These are phyloP conservation scores for Lasiosphaeria ovina DNA, from an alignment of 495 filamentous ascomycete genomes.

Conservation along the genomic window DNA sequence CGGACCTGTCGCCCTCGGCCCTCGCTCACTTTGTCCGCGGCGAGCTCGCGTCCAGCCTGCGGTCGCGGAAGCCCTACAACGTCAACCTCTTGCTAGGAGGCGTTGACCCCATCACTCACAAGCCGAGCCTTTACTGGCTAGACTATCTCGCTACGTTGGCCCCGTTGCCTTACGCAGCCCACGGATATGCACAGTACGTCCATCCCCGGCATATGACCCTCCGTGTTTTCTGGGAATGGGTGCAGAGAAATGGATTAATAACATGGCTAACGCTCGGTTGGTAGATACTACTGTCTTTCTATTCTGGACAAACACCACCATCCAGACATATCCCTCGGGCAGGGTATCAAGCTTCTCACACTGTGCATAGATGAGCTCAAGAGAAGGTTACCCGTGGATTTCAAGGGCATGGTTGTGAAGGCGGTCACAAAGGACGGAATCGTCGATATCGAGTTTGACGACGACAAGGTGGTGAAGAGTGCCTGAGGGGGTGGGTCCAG, in stretches of 20 bases:
- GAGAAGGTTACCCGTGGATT: slow-evolving; percentile 92
- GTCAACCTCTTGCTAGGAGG: slow-evolving; percentile 95
- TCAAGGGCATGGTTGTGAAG: slow-evolving; percentile 94
- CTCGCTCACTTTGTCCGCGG: slow-evolving; percentile 88
- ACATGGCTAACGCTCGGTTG: slow-evolving; percentile 14
- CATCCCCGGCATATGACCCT: not conserved
- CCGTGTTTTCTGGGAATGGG: not conserved
- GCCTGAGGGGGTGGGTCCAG: slow-evolving; percentile 43
- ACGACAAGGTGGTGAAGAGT: slow-evolving; percentile 67
- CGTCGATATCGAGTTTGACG: slow-evolving; percentile 72
- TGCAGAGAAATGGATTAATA: not conserved
- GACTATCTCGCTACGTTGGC: slow-evolving; percentile 93
- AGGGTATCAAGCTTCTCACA: slow-evolving; percentile 83
- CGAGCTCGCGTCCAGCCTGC: slow-evolving; percentile 83
- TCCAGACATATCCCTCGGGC: slow-evolving; percentile 81
- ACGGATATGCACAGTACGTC: slow-evolving; percentile 94
- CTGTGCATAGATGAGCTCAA: slow-evolving; percentile 98
- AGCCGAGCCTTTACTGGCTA: slow-evolving; percentile 92
- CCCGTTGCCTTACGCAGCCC: slow-evolving; percentile 87
- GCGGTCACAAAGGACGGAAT: slow-evolving; percentile 91
- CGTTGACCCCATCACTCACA: slow-evolving; percentile 79
- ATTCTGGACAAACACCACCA: slow-evolving; percentile 98
- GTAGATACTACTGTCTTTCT: slow-evolving; percentile 83
- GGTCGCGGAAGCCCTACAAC: slow-evolving; percentile 89
- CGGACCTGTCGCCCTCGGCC: slow-evolving; percentile 82